A percentile compares a stretch with the other conserved stretches of the same genome.
Evolutionary conservation across 768 basidiomycete genomes (phyloP).

Genomic region (Tremella fuciformis): DNA sequence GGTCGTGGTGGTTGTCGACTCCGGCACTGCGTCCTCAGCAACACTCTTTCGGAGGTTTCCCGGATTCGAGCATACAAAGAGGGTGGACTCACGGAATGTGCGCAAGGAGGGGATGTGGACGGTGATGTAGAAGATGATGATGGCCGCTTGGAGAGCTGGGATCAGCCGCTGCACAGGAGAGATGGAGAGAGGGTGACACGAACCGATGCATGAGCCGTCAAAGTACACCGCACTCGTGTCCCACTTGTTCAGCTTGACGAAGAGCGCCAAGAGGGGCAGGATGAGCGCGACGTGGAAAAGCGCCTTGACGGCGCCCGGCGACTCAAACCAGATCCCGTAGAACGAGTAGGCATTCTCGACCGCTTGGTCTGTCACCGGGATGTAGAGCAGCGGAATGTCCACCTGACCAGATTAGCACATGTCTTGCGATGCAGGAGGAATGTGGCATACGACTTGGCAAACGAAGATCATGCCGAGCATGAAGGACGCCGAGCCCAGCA

Average conservation of each 20-base stretch:
- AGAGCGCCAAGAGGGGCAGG: slow-evolving; percentile 68
- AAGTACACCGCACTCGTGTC: slow-evolving; percentile 92
- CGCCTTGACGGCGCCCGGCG: slow-evolving; percentile 91
- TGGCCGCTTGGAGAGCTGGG: slow-evolving; percentile 71
- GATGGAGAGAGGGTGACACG: background rate
- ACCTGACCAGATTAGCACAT: slow-evolving; percentile 58
- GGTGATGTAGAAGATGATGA: slow-evolving; percentile 72
- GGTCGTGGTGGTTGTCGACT: slow-evolving; percentile 32
- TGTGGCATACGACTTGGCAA: slow-evolving; percentile 36
- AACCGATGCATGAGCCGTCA: slow-evolving; percentile 83
- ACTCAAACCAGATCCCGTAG: slow-evolving; percentile 87
- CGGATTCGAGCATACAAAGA: no score
- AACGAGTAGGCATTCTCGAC: slow-evolving; percentile 78
- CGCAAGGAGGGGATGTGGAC: slow-evolving; percentile 76
- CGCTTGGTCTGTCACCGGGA: slow-evolving; percentile 64
- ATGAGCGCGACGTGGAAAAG: slow-evolving; percentile 80
- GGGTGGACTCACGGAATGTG: slow-evolving; percentile 63
- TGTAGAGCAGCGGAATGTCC: slow-evolving; percentile 76
- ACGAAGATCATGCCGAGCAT: slow-evolving; percentile 67
- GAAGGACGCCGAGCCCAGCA: slow-evolving; percentile 82
- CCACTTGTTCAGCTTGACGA: slow-evolving; percentile 80
- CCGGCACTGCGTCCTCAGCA: slow-evolving; percentile 37
- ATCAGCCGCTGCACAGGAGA: background rate
- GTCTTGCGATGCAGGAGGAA: background rate
- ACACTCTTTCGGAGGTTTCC: background rate